These are phyloP conservation scores for Hypomontagnella monticulosa DNA, from an alignment of 495 filamentous ascomycete genomes.

Conservation along the genomic window DNA sequence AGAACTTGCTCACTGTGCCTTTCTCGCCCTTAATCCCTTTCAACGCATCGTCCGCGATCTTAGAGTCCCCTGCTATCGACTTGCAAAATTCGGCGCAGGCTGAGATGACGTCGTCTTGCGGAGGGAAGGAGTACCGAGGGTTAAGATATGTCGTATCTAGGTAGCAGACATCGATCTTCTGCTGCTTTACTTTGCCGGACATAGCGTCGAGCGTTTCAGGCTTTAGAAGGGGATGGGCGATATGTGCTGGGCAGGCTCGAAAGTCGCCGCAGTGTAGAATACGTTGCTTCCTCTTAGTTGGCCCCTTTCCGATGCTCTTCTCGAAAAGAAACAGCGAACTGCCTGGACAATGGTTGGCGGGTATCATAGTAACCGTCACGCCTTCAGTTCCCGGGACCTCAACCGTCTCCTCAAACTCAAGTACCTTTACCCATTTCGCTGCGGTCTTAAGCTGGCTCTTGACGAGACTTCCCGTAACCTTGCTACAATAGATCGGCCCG, in stretches of 20 bases:
- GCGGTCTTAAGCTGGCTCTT: slow-evolving; percentile 85
- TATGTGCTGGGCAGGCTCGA: slow-evolving; percentile 85
- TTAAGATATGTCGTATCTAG: slow-evolving; percentile 97
- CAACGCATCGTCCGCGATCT: slow-evolving; percentile 43
- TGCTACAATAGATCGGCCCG: slow-evolving; percentile 96
- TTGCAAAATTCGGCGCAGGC: slow-evolving; percentile 93
- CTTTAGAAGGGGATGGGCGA: slow-evolving; percentile 81
- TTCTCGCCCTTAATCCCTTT: slow-evolving; percentile 33
- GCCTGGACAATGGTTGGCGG: slow-evolving; percentile 95
- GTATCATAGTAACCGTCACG: slow-evolving; percentile 90
- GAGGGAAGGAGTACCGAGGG: slow-evolving; percentile 94
- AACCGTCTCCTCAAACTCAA: slow-evolving; percentile 84
- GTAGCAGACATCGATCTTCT: slow-evolving; percentile 93
- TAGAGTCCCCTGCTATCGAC: slow-evolving; percentile 53
- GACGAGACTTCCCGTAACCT: slow-evolving; percentile 89
- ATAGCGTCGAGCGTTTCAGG: slow-evolving; percentile 75
- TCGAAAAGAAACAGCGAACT: slow-evolving; percentile 95
- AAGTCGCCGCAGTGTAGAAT: slow-evolving; percentile 98
- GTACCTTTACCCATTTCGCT: slow-evolving; percentile 81
- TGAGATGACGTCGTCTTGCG: slow-evolving; percentile 82
- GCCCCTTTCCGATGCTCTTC: slow-evolving; percentile 70
- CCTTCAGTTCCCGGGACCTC: slow-evolving; percentile 83
- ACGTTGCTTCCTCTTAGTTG: slow-evolving; percentile 70
- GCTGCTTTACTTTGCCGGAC: slow-evolving; percentile 75
- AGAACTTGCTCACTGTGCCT: slow-evolving; percentile 57